phyloP scores from a whole-genome alignment of 306 rosid species.

The Lagenaria siceraria region DNA sequence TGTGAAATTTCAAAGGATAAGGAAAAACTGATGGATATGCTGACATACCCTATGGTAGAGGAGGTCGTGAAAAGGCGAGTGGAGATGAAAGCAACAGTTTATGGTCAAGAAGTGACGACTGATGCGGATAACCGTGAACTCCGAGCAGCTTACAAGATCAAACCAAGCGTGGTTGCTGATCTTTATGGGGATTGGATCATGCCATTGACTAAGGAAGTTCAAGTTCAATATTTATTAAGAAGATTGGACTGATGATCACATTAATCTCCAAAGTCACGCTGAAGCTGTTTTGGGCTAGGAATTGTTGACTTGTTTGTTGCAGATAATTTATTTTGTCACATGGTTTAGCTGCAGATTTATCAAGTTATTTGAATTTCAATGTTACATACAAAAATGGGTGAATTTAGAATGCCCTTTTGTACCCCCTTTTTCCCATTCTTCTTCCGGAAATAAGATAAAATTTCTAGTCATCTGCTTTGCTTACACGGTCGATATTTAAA shows the following conservation, averaged over 20 bases:
- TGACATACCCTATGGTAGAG: conserved; percentile 69
- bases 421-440: neutral
- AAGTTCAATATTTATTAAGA: conserved; percentile 69
- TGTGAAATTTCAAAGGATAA: conserved; percentile 40
- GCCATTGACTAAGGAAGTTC: conserved; percentile 96
- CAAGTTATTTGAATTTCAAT: neutral
- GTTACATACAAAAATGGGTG: neutral
- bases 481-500: neutral
- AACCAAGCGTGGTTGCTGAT: conserved; percentile 70
- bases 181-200: conserved; percentile 86
- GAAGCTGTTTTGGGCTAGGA: neutral
- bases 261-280: neutral
- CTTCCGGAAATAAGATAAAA: neutral
- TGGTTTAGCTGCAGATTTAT: neutral
- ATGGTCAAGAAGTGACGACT: conserved; percentile 55
- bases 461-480: neutral
- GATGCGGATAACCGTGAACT: conserved; percentile 19
- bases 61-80: conserved; percentile 60
- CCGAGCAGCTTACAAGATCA: conserved; percentile 54
- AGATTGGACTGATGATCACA: conserved; percentile 52
- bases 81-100: conserved; percentile 59
- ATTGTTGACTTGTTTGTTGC: neutral
- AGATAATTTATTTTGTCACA: neutral
- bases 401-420: neutral
- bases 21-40: conserved; percentile 57